Percentiles rank a stretch among this genome's conserved stretches.
These are phyloP conservation scores for Verticillium klebahnii DNA, from an alignment of 2,329 filamentous ascomycete species.

Conservation along the genomic window DNA sequence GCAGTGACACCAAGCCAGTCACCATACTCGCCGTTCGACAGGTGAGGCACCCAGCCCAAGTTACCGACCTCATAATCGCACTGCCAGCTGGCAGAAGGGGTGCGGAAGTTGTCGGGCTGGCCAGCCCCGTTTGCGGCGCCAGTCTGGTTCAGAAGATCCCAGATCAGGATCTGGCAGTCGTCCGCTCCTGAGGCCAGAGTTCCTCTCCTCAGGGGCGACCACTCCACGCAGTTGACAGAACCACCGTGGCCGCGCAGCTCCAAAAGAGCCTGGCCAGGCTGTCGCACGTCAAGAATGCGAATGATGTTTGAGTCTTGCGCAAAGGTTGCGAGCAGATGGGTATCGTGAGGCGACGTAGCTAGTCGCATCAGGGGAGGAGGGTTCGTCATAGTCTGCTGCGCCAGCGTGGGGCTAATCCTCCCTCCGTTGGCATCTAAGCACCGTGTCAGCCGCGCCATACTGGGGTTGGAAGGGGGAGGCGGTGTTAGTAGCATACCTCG, in stretches of 20 bases:
- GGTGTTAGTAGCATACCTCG: constrained; percentile 46
- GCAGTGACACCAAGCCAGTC: constrained; percentile 84
- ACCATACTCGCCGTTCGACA: constrained; percentile 62
- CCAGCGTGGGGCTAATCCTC: constrained; percentile 68
- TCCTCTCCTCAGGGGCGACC: constrained; percentile 83
- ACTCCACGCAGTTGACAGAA: constrained; percentile 88
- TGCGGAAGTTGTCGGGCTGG: constrained; percentile 53
- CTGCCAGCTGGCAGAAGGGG: constrained; percentile 72
- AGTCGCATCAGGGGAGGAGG: constrained; percentile 74
- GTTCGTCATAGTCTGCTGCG: constrained; percentile 71
- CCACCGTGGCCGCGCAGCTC: constrained; percentile 87
- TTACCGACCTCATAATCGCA: constrained; percentile 87
- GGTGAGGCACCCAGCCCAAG: constrained; percentile 75
- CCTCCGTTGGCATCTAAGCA: constrained; percentile 50
- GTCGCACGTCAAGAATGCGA: constrained; percentile 90
- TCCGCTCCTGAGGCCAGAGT: constrained; percentile 89
- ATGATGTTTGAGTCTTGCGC: constrained; percentile 89
- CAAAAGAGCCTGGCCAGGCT: constrained; percentile 90
- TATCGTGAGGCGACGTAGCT: constrained; percentile 90
- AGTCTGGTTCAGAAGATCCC: constrained; percentile 76
- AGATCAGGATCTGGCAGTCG: constrained; percentile 85
- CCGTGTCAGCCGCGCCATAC: not conserved
- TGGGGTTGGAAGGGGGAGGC: not conserved
- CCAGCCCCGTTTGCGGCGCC: constrained; percentile 44
- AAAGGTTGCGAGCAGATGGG: constrained; percentile 94